Conservation (phyloP, 1,284 basidiomycete genomes). For the Tilletia walkeri region DNA sequence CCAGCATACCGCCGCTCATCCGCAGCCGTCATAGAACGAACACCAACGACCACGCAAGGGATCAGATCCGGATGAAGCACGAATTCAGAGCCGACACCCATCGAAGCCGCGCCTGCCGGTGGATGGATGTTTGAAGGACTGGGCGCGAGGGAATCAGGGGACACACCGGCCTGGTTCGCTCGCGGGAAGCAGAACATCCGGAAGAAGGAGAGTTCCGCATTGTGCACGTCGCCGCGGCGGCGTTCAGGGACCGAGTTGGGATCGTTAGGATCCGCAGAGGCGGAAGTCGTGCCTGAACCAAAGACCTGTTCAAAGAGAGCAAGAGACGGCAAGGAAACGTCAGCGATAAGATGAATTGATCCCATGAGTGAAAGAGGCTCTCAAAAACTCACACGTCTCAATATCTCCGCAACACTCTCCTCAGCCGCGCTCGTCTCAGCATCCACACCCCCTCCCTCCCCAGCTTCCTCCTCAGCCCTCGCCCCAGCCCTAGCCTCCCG, state of each 20-base stretch:
- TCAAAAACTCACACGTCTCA: too few relatives aligned
- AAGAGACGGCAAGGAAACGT: too few relatives aligned
- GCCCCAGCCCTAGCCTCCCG: background rate
- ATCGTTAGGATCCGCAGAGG: too few relatives aligned
- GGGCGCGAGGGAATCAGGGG: background rate
- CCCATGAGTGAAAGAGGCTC: too few relatives aligned
- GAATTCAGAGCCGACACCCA: background rate
- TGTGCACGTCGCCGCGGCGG: background rate
- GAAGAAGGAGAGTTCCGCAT: conserved; percentile 15
- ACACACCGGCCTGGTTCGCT: background rate
- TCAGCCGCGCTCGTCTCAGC: too few relatives aligned
- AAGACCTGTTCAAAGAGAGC: too few relatives aligned
- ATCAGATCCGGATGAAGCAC: conserved; percentile 13
- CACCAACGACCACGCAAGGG: conserved; percentile 6
- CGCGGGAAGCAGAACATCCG: conserved; percentile 13
- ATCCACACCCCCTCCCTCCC: too few relatives aligned
- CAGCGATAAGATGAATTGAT: too few relatives aligned
- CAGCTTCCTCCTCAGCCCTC: too few relatives aligned
- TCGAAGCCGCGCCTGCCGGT: background rate
- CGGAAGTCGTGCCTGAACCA: too few relatives aligned
- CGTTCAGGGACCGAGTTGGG: background rate
- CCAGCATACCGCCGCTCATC: too few relatives aligned
- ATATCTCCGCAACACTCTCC: too few relatives aligned
- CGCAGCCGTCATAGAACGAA: background rate
- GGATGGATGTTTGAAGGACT: background rate